Evolutionary conservation across 441 rosid genomes (phyloP).

Genomic region (Gossypium gossypioides): DNA sequence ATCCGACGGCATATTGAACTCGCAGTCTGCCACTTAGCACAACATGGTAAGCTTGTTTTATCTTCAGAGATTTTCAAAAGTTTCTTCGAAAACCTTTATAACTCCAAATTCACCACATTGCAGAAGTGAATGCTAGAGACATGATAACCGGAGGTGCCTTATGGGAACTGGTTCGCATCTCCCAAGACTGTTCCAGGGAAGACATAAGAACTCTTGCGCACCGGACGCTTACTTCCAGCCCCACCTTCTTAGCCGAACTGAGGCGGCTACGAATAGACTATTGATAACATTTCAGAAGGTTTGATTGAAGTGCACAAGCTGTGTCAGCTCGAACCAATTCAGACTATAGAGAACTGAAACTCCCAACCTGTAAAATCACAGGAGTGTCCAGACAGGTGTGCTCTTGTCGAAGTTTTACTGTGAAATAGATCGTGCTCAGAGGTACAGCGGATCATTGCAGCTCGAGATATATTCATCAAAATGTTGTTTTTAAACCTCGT

Average conservation of each 20-base stretch:
- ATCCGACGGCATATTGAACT: constrained; percentile 87
- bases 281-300: constrained; percentile 21
- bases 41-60: constrained; percentile 51
- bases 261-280: constrained; percentile 52
- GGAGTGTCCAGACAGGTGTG: constrained; percentile 4
- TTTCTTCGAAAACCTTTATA: background rate
- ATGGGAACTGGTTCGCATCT: constrained; percentile 83
- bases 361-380: constrained; percentile 4
- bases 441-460: background rate
- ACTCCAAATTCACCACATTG: constrained; percentile 9
- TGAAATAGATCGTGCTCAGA: background rate
- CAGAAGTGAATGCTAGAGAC: constrained; percentile 91
- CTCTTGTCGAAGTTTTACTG: constrained; percentile 21
- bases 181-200: constrained; percentile 82
- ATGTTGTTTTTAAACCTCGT: constrained; percentile 1
- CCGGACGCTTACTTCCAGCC: constrained; percentile 63
- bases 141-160: constrained; percentile 89
- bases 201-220: constrained; percentile 82
- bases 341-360: background rate
- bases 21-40: constrained; percentile 96
- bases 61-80: background rate
- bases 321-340: background rate
- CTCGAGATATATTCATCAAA: background rate
- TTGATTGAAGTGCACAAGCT: background rate
- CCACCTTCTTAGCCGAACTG: constrained; percentile 57